Percentiles rank a stretch among this genome's conserved stretches.
Conservation (phyloP, 805 yeast species). For the Cyberlindnera mississippiensis region DNA sequence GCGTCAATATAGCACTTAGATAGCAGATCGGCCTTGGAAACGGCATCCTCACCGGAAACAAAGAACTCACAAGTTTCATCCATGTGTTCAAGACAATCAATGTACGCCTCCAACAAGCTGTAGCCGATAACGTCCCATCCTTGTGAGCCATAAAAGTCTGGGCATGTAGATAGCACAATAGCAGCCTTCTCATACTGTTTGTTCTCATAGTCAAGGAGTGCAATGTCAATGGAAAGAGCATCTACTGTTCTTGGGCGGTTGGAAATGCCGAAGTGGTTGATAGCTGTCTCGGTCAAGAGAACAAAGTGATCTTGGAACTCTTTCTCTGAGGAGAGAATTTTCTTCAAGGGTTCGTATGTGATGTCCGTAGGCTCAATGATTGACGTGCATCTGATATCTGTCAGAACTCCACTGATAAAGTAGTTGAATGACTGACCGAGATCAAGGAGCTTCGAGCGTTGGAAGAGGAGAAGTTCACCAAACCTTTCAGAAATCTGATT, state of each 20-base stretch:
- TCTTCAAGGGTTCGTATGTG: conserved; percentile 17
- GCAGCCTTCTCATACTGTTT: conserved; percentile 58
- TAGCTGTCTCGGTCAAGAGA: conserved; percentile 51
- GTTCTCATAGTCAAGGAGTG: conserved; percentile 58
- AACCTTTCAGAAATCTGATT: conserved; percentile 33
- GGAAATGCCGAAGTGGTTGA: conserved; percentile 48
- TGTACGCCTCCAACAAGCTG: conserved; percentile 58
- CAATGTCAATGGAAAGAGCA: conserved; percentile 73
- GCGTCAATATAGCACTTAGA: conserved; percentile 7
- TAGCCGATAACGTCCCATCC: conserved; percentile 78
- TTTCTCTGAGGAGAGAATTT: conserved; percentile 30
- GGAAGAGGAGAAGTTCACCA: conserved; percentile 47
- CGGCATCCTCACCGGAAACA: neutral
- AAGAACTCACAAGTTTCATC: conserved; percentile 26
- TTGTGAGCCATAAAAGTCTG: conserved; percentile 57
- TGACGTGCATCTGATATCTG: conserved; percentile 9
- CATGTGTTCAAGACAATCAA: conserved; percentile 58
- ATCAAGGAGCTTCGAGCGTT: conserved; percentile 40
- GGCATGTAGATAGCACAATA: conserved; percentile 61
- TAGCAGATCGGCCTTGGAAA: conserved; percentile 2
- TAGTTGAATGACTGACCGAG: conserved; percentile 32
- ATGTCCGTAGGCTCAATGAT: neutral
- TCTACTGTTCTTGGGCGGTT: conserved; percentile 64
- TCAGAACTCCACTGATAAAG: conserved; percentile 30
- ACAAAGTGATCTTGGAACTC: conserved; percentile 42